Conservation (phyloP, 331 rosid species). For the Pyracantha coccinea region DNA sequence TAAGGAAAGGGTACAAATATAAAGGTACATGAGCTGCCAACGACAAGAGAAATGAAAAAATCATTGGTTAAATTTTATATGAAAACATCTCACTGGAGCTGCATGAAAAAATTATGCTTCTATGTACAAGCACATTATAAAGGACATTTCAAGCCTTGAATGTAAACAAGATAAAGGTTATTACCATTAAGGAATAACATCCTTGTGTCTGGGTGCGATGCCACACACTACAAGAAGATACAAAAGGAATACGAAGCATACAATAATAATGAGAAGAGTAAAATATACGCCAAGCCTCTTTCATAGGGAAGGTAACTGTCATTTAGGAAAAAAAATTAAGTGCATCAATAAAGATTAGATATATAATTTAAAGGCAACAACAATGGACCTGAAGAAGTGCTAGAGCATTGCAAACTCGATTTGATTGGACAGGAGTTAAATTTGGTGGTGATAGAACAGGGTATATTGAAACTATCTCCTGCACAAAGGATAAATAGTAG, state of each 20-base stretch:
- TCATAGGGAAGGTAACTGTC: background rate
- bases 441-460: conserved; percentile 66
- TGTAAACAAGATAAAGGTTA: conserved; percentile 11
- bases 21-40: conserved; percentile 75
- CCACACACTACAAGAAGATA: conserved; percentile 61
- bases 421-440: conserved; percentile 69
- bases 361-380: background rate
- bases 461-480: conserved; percentile 79
- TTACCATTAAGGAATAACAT: conserved; percentile 73
- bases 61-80: background rate
- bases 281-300: background rate
- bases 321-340: background rate
- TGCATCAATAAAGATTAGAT: background rate
- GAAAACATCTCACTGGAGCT: background rate
- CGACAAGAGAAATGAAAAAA: conserved; percentile 4
- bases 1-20: conserved; percentile 81
- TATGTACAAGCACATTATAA: background rate
- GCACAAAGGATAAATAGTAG: background rate
- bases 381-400: conserved; percentile 78
- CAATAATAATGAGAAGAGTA: background rate
- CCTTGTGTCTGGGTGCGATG: conserved; percentile 83
- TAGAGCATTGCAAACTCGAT: conserved; percentile 89
- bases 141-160: background rate
- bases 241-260: background rate
- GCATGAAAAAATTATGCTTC: background rate